Base-by-base conservation (phyloP, 1,284 basidiomycete species). In the Boletellus deceptivus region DNA sequence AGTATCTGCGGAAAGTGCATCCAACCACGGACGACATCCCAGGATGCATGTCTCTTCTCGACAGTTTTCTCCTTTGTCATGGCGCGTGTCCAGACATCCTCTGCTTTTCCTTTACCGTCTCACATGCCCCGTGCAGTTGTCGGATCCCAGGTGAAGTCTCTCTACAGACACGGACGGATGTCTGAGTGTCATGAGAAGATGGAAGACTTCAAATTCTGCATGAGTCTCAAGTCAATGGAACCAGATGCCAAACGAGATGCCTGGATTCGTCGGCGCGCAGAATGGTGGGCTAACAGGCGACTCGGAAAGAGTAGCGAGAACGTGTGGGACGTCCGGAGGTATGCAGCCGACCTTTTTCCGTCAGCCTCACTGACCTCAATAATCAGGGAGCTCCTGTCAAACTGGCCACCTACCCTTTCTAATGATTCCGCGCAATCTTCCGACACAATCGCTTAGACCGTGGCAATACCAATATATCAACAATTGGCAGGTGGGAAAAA, bases 121-220 rank as follows among this genome's bases (percentile, higher is more conserved):
- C 41, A 61, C 35, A 39, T 50, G 36, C 43, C 22, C 46, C 42
- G 49, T 48, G 39, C 52, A 94, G 93, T 86, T 37, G 77, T 97
- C 35, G 81, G 85, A 27, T 82, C 83, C 9, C 95, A 98, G 69
- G 70, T 95, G 50, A 89, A 86, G 59, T 86, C 88, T 3, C 73
- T 97, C 43, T 98, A 98, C 69, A 82, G 96, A 58, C 85, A 88
- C 60, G 96, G 96, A 4, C 76, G 83, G 44, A 79, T 89, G 60
- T 77, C 87, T 2, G 82, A 86, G 54, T 98, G 96, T 68, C 75
- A 74, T 0, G 76, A 78, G 48, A 94, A 96, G 67, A 79, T 88
- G 62, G 86, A 93, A 57, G 94, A 97, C 62, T 96, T 96, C 79
- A 98, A 98, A 72, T 97, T 91, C 72, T 99, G 96, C 72, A 75